Evolutionary conservation across 2,329 filamentous ascomycete species (phyloP).

Genomic region (Daldinia sp.): DNA sequence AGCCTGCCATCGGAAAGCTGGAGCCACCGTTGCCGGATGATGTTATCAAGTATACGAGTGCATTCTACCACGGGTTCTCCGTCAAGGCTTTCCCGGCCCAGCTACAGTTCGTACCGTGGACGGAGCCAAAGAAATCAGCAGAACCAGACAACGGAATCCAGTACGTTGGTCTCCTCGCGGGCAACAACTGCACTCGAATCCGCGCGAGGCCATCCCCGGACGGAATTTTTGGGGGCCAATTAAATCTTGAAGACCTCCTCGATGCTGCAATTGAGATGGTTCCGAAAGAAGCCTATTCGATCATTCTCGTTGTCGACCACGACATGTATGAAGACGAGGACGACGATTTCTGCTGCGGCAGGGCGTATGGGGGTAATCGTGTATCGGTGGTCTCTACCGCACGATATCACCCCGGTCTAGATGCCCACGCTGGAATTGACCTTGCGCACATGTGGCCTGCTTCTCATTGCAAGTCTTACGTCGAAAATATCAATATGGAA

Average conservation of each 20-base stretch:
- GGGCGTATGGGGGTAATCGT: constrained; percentile 70
- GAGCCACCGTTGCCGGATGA: constrained; percentile 43
- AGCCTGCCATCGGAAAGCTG: neutral
- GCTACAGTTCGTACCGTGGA: constrained; percentile 61
- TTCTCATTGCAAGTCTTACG: constrained; percentile 65
- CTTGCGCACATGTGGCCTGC: constrained; percentile 68
- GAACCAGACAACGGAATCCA: constrained; percentile 4
- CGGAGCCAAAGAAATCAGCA: constrained; percentile 36
- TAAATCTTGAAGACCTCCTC: constrained; percentile 69
- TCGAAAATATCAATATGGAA: constrained; percentile 51
- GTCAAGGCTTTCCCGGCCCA: constrained; percentile 54
- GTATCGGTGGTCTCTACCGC: constrained; percentile 69
- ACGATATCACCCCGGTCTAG: constrained; percentile 65
- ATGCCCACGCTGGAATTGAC: constrained; percentile 51
- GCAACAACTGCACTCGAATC: constrained; percentile 55
- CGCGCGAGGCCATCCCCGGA: constrained; percentile 59
- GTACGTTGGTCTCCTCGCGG: constrained; percentile 55
- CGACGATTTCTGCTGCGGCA: constrained; percentile 72
- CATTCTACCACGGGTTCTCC: constrained; percentile 62
- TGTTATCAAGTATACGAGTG: constrained; percentile 50
- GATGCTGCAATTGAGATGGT: constrained; percentile 63
- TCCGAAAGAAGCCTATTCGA: constrained; percentile 65
- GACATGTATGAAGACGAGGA: constrained; percentile 72
- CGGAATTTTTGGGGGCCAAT: constrained; percentile 56
- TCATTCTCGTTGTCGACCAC: constrained; percentile 65